Evolutionary conservation across 305 asterid genomes (phyloP).

Genomic region (Fraxinus platypoda): DNA sequence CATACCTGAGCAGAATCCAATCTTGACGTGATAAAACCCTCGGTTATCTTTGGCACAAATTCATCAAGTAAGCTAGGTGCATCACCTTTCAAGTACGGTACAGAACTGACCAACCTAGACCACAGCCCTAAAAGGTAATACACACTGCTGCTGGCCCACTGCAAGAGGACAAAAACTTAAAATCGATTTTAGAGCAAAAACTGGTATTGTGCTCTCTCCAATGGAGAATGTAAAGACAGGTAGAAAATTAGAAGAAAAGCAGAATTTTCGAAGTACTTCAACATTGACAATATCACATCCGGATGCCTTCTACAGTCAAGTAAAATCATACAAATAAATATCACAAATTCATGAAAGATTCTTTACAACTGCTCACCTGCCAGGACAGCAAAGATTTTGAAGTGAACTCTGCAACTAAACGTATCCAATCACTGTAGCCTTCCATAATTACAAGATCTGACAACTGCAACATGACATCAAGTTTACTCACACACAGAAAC

Average conservation of each 20-base stretch:
- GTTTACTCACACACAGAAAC: conserved; percentile 18
- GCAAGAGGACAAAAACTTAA: conserved; percentile 30
- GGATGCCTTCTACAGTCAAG: conserved; percentile 1
- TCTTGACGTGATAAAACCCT: conserved; percentile 94
- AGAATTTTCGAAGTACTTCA: background rate
- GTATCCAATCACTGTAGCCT: conserved; percentile 97
- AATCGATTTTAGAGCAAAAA: conserved; percentile 12
- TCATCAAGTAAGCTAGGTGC: conserved; percentile 96
- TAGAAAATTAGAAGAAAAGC: background rate
- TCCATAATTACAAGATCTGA: conserved; percentile 96
- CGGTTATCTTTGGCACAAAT: conserved; percentile 90
- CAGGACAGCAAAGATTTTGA: conserved; percentile 88
- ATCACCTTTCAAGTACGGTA: conserved; percentile 92
- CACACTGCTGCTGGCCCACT: conserved; percentile 99
- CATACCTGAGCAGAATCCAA: conserved; percentile 90
- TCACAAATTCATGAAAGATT: conserved; percentile 17
- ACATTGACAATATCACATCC: background rate
- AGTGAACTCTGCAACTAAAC: conserved; percentile 95
- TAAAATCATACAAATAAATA: conserved; percentile 13
- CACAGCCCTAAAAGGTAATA: conserved; percentile 96
- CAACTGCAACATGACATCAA: conserved; percentile 54
- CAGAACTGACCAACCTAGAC: conserved; percentile 98
- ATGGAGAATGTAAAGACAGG: background rate
- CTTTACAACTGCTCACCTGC: conserved; percentile 62
- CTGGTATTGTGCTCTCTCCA: background rate